phyloP scores from a whole-genome alignment of 352 stramenopile genomes.

The Phytophthora fragariaefolia region DNA sequence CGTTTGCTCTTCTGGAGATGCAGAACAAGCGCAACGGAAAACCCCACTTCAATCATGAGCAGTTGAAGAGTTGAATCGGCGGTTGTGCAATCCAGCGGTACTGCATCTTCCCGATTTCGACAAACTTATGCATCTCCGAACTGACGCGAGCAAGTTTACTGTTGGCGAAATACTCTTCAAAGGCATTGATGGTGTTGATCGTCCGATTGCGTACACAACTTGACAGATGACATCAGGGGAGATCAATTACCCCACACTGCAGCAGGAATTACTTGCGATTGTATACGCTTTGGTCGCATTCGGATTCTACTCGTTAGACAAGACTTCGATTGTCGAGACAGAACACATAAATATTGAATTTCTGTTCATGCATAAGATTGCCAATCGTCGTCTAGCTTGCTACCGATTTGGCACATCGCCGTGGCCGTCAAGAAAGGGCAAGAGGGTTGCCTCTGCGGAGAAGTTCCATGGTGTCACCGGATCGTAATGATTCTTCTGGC shows the following conservation, averaged over 20 bases:
- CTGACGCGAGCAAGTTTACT: conserved; percentile 16
- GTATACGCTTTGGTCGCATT: not conserved
- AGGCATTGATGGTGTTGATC: conserved; percentile 7
- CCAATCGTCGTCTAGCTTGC: conserved; percentile 5
- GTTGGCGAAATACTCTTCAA: conserved; percentile 5
- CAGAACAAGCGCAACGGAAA: conserved; percentile 8
- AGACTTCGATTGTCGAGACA: conserved; percentile 7
- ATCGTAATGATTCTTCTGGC: too few species aligned
- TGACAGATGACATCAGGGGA: conserved; percentile 29
- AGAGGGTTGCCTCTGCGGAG: too few species aligned
- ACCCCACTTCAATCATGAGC: not conserved
- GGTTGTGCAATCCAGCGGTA: not conserved
- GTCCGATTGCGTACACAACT: conserved; percentile 14
- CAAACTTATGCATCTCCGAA: conserved; percentile 3
- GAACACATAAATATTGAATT: conserved; percentile 22
- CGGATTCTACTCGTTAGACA: conserved; percentile 3
- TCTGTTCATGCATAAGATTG: conserved; percentile 17
- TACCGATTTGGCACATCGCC: too few species aligned
- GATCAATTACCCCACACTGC: conserved; percentile 20
- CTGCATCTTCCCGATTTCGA: conserved; percentile 8
- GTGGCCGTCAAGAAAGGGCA: too few species aligned
- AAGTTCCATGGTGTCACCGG: too few species aligned
- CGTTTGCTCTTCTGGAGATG: not conserved
- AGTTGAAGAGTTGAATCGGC: conserved; percentile 4
- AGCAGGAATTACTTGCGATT: conserved; percentile 23